Base-by-base conservation (phyloP, 441 rosid genomes). In the Cnidoscolus chayamansa region DNA sequence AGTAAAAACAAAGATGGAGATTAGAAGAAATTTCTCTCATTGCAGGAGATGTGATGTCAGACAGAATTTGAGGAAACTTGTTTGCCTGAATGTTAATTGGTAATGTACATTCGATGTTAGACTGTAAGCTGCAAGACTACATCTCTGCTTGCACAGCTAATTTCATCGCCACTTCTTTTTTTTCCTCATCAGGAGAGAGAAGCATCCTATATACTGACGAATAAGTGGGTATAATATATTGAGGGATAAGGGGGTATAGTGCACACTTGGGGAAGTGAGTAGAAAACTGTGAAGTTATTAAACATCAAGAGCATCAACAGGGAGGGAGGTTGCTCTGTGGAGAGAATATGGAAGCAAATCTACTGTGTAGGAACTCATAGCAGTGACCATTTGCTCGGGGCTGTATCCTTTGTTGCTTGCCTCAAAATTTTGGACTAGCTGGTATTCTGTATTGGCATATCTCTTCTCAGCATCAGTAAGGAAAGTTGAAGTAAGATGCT, bases 261-360 rank as follows among this genome's bases (percentile, higher is more conserved):
- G 12, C 45, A 43, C 50, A 17, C 15, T 43, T 40, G 81, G 54
- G 30, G 65, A 73, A 64, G 43, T 48, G 32, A 31, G 61, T 56
- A n/a, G 47, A 61, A 60, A 43, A 65, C n/a, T 62, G 15, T 17
- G 50, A 49, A 68, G 60, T 58, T 59, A 68, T 79, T 77, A 93
- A 51, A 91, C 82, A 76, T 91, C 91, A 54, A 90, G 82, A 8
- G 94, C 88, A 73, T 91, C 97, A 6, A 91, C 94, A 1, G 97
- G 94, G 63, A 93, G 96, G 19, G 98, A 91, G 49, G 90, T 83
- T 31, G 98, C 86, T 67, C 96, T 78, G 47, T 83, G 85, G 65
- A 93, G 89, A 51, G 87, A 80, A 37, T 80, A 82, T 3, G 87
- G 89, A 78, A 83, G 84, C 73, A 89, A 75, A 40, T 70, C 58